A percentile compares a stretch with the other conserved stretches of the same genome.
Evolutionary conservation across 768 basidiomycete species (phyloP).

Genomic region (Leucosporidium creatinivorum): DNA sequence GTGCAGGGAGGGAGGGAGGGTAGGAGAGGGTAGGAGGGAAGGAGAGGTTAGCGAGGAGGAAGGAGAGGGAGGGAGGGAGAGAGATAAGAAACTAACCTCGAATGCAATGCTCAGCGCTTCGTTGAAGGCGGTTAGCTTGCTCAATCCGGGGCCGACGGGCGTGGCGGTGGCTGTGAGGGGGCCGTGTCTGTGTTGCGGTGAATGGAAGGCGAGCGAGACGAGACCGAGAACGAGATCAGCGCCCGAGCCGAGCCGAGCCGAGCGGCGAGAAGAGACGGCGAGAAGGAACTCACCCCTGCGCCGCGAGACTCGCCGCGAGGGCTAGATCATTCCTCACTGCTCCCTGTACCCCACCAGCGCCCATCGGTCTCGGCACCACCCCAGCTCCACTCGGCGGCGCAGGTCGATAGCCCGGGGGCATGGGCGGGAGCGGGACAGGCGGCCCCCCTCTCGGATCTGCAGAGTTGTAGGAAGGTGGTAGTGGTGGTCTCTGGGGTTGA

Average conservation of each 20-base stretch:
- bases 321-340: neutral
- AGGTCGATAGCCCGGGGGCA: neutral
- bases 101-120: slow-evolving; percentile 16
- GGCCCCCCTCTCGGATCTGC: neutral
- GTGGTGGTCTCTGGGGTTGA: neutral
- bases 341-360: no score
- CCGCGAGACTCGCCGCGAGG: slow-evolving; percentile 12
- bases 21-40: neutral
- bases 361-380: no score
- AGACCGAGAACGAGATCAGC: no score
- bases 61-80: neutral
- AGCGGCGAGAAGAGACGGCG: no score
- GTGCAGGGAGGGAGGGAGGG: no score
- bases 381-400: neutral
- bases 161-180: slow-evolving; percentile 22
- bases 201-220: neutral
- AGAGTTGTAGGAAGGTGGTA: neutral
- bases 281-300: slow-evolving; percentile 17
- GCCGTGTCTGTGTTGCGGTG: slow-evolving; percentile 6
- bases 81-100: slow-evolving; percentile 16
- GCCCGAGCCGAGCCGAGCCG: no score
- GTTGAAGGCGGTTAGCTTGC: slow-evolving; percentile 12
- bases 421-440: neutral
- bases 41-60: neutral
- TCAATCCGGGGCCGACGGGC: slow-evolving; percentile 7